Conservation (phyloP, 495 filamentous ascomycete genomes). For the Pseudoneurospora amorphoporcata region DNA sequence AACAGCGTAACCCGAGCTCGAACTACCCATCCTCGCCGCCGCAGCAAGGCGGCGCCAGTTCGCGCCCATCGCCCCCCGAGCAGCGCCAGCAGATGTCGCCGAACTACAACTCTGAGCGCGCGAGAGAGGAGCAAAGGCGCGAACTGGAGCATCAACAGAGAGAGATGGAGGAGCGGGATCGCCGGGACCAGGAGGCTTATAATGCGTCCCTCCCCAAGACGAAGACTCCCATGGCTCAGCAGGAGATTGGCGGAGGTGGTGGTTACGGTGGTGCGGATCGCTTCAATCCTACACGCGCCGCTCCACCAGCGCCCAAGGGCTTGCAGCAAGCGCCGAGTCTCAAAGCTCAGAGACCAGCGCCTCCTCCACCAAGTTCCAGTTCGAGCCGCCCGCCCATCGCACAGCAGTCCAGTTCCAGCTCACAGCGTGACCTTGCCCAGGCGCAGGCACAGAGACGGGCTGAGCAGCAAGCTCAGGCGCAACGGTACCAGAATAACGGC, state of each 20-base stretch:
- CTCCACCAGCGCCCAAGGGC: constrained; percentile 50
- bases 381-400: constrained; percentile 27
- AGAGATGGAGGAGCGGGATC: constrained; percentile 56
- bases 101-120: constrained; percentile 43
- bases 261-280: constrained; percentile 43
- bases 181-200: constrained; percentile 70
- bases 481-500: constrained; percentile 30
- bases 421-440: constrained; percentile 16
- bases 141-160: constrained; percentile 42
- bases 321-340: constrained; percentile 36
- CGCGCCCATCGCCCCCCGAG: constrained; percentile 31
- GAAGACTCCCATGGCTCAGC: constrained; percentile 68
- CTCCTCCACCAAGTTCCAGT: constrained; percentile 32
- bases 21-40: constrained; percentile 17
- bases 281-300: constrained; percentile 72
- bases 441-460: constrained; percentile 16
- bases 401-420: constrained; percentile 31
- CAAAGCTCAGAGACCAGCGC: constrained; percentile 43
- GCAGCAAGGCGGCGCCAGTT: constrained; percentile 18
- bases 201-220: constrained; percentile 77
- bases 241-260: constrained; percentile 54
- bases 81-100: constrained; percentile 37
- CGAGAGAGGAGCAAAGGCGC: constrained; percentile 40
- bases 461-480: constrained; percentile 11
- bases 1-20: constrained; percentile 38